These are phyloP conservation scores for Calophaca sinica DNA, from an alignment of 306 rosid species.

Conservation along the genomic window DNA sequence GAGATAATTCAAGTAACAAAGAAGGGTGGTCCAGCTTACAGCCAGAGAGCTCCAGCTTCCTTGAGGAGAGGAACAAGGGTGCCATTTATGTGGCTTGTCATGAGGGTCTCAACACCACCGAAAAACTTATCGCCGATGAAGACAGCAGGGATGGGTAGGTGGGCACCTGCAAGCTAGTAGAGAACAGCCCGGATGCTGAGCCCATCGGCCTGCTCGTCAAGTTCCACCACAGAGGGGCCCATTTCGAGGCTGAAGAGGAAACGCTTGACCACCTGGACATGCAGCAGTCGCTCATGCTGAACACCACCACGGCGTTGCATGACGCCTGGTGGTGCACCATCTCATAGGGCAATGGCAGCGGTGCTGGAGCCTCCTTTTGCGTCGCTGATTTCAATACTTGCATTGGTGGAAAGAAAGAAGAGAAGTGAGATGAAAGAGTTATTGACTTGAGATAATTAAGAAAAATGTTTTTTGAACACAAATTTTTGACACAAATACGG, in stretches of 20 bases:
- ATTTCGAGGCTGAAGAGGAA: not conserved
- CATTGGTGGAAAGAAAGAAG: no score
- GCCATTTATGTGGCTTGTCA: conserved; percentile 8
- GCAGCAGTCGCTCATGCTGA: not conserved
- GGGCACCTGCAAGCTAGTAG: not conserved
- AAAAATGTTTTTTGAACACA: no score
- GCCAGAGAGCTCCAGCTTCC: conserved; percentile 25
- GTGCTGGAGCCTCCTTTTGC: no score
- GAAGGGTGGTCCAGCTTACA: not conserved
- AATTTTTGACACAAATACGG: no score
- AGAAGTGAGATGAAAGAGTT: no score
- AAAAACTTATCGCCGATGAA: not conserved
- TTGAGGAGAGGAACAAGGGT: conserved; percentile 14
- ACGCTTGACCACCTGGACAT: not conserved
- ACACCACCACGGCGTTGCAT: not conserved
- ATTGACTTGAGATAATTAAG: no score
- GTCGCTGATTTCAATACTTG: no score
- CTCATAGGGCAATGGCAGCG: no score
- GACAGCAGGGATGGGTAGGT: not conserved
- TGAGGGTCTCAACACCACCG: not conserved
- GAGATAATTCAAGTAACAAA: no score
- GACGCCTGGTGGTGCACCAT: not conserved
- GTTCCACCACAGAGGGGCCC: not conserved
- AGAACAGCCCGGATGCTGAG: not conserved
- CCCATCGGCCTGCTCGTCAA: not conserved